These are phyloP conservation scores for Ophiostoma australiae DNA, from an alignment of 2,329 filamentous ascomycete genomes.

Conservation along the genomic window DNA sequence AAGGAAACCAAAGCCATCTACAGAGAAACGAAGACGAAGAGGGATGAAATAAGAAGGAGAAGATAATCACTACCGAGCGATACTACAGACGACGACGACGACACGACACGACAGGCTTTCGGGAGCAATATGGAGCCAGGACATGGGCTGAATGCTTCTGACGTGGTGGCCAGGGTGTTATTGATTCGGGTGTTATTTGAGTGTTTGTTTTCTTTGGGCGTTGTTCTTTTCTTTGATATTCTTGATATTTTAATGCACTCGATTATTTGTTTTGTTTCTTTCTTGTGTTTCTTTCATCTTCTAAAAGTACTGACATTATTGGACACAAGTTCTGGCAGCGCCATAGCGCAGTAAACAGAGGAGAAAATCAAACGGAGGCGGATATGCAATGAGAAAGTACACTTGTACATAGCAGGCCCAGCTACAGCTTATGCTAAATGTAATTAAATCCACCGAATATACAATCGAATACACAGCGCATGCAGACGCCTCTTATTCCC, in stretches of 20 bases:
- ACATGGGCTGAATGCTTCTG: slow-evolving; percentile 9
- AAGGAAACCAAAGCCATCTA: background rate
- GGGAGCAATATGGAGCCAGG: background rate
- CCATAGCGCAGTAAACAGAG: background rate
- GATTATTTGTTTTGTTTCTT: background rate
- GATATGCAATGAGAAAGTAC: background rate
- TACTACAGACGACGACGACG: background rate
- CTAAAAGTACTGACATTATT: background rate
- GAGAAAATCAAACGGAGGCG: background rate
- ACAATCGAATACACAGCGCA: no score
- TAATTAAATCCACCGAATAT: background rate
- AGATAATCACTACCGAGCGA: background rate
- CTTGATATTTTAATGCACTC: background rate
- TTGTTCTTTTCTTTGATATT: background rate
- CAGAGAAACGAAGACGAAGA: background rate
- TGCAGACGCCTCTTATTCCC: background rate
- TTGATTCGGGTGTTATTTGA: background rate
- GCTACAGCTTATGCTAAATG: background rate
- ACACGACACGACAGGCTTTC: background rate
- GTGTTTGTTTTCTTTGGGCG: background rate
- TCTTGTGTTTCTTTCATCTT: background rate
- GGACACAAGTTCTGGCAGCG: background rate
- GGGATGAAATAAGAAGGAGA: background rate
- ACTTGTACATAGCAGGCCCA: background rate
- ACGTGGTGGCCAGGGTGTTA: slow-evolving; percentile 11